Base-by-base conservation (phyloP, 108 stramenopile genomes). In the Skeletonema marinoi region DNA sequence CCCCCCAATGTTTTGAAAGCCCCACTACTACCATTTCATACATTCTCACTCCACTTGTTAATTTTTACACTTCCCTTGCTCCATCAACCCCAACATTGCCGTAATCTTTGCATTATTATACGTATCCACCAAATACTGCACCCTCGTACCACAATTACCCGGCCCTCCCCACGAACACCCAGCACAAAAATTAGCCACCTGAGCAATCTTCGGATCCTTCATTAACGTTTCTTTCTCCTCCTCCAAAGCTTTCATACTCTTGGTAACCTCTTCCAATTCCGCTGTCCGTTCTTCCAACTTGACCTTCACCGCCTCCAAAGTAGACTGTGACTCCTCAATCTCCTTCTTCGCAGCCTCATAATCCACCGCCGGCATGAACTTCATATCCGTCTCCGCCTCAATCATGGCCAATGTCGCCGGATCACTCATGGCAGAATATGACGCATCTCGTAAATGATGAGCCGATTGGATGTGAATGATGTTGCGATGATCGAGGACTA, bases 211-310 rank as follows among this genome's bases (percentile, higher is more conserved):
- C 0, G 74, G 87, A 70, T 87, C 73, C 0, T 33, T 29, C 41
- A 74, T 59, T 3, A 89, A 74, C 36, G 61, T 65, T 19, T 85
- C 78, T 48, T 89, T 87, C 54, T 87, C 89, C 14, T 83, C 75
- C 66, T 69, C 61, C 1, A 92, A 33, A 1, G 86, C 74, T 2
- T 65, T 77, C 29, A 71, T 31, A 51, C 88, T 86, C 21, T 87
- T 70, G 60, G 68, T 61, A 17, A 78, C 73, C 21, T 71, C 75
- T 16, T 81, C 74, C 32, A 69, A 35, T 31, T 89, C 82, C 66
- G 83, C 78, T 2, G 71, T 69, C 3, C 61, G 35, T 38, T 76
- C 60, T 14, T 76, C 70, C 6, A 73, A 51, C 1, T 44, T 61
- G 5, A 67, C 21, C 6, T 84, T 83, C 6, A 87, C 62, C 54